Conservation (phyloP, 2,329 filamentous ascomycete genomes). For the Nothopassalora personata region DNA sequence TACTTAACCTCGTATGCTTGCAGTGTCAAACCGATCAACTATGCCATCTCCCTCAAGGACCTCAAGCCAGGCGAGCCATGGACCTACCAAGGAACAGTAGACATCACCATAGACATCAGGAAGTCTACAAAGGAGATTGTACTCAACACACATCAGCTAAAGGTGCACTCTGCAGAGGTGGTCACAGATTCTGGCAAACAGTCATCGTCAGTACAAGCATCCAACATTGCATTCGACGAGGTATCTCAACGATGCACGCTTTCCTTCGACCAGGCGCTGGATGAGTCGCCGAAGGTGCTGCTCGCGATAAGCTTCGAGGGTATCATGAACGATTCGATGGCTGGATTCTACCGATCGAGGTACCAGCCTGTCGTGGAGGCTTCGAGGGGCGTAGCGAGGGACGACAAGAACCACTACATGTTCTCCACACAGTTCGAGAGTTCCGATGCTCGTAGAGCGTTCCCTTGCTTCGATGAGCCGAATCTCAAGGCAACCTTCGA, state of each 20-base stretch:
- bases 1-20: background rate
- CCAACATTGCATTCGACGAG: conserved; percentile 71
- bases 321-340: conserved; percentile 87
- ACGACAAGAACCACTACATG: conserved; percentile 57
- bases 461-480: conserved; percentile 97
- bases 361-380: conserved; percentile 76
- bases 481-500: conserved; percentile 96
- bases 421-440: conserved; percentile 97
- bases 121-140: conserved; percentile 70
- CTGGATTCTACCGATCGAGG: conserved; percentile 87
- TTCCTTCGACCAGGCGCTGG: conserved; percentile 66
- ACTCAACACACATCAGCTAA: conserved; percentile 80
- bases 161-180: conserved; percentile 64
- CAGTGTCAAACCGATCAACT: conserved; percentile 76
- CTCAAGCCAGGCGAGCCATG: conserved; percentile 67
- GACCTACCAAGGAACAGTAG: conserved; percentile 80
- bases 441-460: conserved; percentile 87
- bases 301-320: conserved; percentile 72
- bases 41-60: conserved; percentile 73
- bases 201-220: conserved; percentile 54
- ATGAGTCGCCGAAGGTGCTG: conserved; percentile 59
- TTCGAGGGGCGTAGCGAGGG: conserved; percentile 70
- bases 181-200: conserved; percentile 54
- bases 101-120: conserved; percentile 69
- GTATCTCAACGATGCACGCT: conserved; percentile 79